Percentiles rank a stretch among this genome's conserved stretches.
phyloP scores from a whole-genome alignment of 2,329 filamentous ascomycete genomes.

The Zymoseptoria brevis region DNA sequence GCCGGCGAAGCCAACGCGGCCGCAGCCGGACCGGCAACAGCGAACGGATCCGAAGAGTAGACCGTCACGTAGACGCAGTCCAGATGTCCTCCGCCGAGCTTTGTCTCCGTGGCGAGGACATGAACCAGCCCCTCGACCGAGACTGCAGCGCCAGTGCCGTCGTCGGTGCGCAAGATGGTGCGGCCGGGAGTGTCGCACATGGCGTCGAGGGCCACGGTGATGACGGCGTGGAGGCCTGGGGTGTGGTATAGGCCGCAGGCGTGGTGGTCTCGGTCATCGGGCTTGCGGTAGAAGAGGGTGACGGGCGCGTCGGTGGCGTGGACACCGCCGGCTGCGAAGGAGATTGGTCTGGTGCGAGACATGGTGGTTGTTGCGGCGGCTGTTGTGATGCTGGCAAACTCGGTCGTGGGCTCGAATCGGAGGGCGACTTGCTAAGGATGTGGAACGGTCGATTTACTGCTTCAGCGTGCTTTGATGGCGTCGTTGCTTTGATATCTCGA shows the following conservation, averaged over 20 bases:
- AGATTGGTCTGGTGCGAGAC: neutral
- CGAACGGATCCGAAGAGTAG: neutral
- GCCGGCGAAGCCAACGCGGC: neutral
- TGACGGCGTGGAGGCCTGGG: neutral
- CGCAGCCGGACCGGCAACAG: neutral
- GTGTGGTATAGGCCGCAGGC: neutral
- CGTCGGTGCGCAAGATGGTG: neutral
- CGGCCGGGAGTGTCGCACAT: neutral
- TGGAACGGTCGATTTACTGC: neutral
- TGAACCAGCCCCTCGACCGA: neutral
- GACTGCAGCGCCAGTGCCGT: neutral
- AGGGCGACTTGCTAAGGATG: neutral
- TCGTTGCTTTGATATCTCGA: neutral
- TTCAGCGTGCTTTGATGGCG: neutral
- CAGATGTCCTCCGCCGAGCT: neutral
- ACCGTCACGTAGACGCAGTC: neutral
- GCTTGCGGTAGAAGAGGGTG: neutral
- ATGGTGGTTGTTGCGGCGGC: neutral
- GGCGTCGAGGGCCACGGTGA: neutral
- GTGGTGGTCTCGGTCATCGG: neutral
- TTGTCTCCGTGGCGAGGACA: neutral
- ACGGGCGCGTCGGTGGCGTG: neutral
- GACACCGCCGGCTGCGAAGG: neutral
- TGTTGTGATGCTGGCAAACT: neutral
- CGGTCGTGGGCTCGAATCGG: neutral